Evolutionary conservation across 345 rosid species (phyloP).

Genomic region (Citrus trifoliata): DNA sequence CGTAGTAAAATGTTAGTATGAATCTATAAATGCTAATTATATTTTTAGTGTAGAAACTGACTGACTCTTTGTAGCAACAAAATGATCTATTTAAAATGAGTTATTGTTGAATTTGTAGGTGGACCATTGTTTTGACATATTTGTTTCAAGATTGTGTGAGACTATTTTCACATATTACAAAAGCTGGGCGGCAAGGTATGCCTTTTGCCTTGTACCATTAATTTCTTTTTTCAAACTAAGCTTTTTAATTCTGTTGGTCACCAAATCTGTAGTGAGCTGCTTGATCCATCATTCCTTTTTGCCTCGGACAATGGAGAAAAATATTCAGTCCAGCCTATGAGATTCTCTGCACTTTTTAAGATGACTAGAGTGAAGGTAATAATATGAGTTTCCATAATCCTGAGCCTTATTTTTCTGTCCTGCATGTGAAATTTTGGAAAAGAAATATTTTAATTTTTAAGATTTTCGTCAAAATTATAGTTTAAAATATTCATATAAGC

Average conservation of each 20-base stretch:
- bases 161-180: conserved; percentile 90
- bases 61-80: not conserved
- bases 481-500: not conserved
- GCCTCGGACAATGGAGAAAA: conserved; percentile 91
- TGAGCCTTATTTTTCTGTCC: not conserved
- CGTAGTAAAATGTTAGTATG: not conserved
- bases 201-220: conserved; percentile 2
- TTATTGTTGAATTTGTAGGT: conserved; percentile 49
- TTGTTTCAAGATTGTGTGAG: conserved; percentile 80
- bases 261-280: conserved; percentile 65
- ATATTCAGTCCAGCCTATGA: conserved; percentile 84
- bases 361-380: conserved; percentile 95
- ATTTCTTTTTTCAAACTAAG: conserved; percentile 14
- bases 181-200: conserved; percentile 97
- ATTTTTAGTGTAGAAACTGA: not conserved
- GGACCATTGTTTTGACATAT: conserved; percentile 96
- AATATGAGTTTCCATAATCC: not conserved
- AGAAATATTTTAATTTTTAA: not conserved
- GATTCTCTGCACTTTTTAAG: conserved; percentile 76
- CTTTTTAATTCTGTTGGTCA: conserved; percentile 20
- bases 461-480: not conserved
- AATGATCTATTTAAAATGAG: not conserved
- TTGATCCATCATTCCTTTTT: conserved; percentile 97
- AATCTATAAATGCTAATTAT: not conserved
- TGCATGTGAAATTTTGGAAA: not conserved